Conservation (phyloP, 441 rosid species). For the Rhodomyrtus psidioides region DNA sequence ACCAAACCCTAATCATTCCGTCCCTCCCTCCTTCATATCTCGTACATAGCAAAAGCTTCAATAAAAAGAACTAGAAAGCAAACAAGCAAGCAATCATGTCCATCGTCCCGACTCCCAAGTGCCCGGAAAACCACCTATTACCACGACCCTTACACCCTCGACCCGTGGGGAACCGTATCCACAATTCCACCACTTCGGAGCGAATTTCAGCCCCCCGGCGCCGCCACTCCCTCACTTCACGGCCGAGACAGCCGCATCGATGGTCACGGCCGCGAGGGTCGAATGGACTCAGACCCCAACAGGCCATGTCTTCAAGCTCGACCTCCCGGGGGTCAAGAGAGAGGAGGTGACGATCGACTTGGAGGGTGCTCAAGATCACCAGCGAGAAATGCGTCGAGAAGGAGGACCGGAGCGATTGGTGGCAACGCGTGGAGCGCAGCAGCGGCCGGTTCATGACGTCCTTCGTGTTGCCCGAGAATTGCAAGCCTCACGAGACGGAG, state of each 20-base stretch:
- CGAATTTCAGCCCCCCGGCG: not conserved
- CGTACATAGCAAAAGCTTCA: not conserved
- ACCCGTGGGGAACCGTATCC: not conserved
- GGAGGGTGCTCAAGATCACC: slow-evolving; percentile 22
- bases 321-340: slow-evolving; percentile 21
- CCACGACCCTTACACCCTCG: not conserved
- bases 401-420: slow-evolving; percentile 11
- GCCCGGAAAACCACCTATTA: not conserved
- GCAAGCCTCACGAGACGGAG: not conserved
- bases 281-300: slow-evolving; percentile 34
- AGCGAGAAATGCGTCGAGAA: slow-evolving; percentile 22
- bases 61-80: not conserved
- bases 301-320: slow-evolving; percentile 15
- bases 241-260: not conserved
- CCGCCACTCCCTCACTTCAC: not conserved
- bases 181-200: not conserved
- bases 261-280: not conserved
- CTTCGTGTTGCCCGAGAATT: slow-evolving; percentile 24
- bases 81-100: not conserved
- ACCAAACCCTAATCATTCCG: not conserved
- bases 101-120: not conserved
- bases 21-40: not conserved
- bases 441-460: slow-evolving; percentile 15
- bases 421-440: slow-evolving; percentile 20
- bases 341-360: slow-evolving; percentile 32